These are phyloP conservation scores for Diospyros kaki DNA, from an alignment of 148 eudicot genomes.

Conservation along the genomic window DNA sequence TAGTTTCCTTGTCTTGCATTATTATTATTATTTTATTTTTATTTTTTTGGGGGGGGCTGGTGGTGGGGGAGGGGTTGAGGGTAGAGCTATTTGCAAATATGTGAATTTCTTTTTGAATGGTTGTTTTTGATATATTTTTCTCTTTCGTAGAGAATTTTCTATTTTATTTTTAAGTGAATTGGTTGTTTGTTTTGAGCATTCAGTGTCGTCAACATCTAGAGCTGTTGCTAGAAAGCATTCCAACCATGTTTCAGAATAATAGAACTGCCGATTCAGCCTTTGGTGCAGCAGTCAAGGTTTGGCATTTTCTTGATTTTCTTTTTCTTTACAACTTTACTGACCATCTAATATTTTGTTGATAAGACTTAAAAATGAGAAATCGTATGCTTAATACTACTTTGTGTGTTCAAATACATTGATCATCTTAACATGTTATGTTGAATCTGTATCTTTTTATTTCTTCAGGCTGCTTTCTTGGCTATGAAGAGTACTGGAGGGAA, in stretches of 20 bases:
- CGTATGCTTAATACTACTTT: neutral
- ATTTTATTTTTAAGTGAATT: neutral
- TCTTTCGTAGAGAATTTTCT: neutral
- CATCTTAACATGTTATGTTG: neutral
- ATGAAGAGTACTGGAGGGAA: slow-evolving; percentile 94
- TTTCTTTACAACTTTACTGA: no score
- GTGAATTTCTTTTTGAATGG: neutral
- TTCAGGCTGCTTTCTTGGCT: slow-evolving; percentile 92
- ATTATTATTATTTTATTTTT: neutral
- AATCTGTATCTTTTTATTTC: slow-evolving; percentile 15
- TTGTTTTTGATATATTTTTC: neutral
- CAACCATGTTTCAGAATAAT: slow-evolving; percentile 82
- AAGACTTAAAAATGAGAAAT: neutral
- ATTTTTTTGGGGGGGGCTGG: neutral
- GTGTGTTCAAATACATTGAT: neutral
- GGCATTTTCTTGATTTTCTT: neutral
- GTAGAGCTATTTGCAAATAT: slow-evolving; percentile 2
- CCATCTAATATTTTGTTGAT: no score
- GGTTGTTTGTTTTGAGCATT: slow-evolving; percentile 24
- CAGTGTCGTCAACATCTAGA: slow-evolving; percentile 93
- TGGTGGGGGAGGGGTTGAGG: no score
- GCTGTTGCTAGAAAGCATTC: slow-evolving; percentile 85
- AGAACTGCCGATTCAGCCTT: slow-evolving; percentile 89
- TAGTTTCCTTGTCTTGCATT: neutral
- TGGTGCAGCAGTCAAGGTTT: slow-evolving; percentile 93